Base-by-base conservation (phyloP, 768 basidiomycete genomes). In the Lactarius indigo region DNA sequence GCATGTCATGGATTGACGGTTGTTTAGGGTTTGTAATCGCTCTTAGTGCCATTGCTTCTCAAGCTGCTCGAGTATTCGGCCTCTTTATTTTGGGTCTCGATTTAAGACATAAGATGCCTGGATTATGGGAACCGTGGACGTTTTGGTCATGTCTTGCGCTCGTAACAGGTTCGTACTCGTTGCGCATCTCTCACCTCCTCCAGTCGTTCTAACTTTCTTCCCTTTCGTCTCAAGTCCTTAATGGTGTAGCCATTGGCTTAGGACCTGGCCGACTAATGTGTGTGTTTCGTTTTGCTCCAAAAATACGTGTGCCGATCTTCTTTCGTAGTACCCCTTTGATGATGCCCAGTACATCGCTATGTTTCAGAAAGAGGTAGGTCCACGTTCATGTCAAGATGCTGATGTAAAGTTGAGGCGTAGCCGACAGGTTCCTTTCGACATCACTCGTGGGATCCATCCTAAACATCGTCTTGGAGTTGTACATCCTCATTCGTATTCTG, bases 381-480 rank as follows among this genome's bases (percentile, higher is more conserved):
- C 20, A 1, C 23, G 28, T 69, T 3, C 26, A 6, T 0, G 23
- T 10, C 42, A 12, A 56, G 17, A 39, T 39, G 2, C 10, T 15
- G 13, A 23, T 47, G 55, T 44, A 26, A 39, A 23, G 2, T 30
- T 54, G 50, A 65, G 47, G 47, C 28, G n/a, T 62, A 23, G 35
- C 15, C 59, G n/a, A 28, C 68, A 84, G 83, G 55, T 80, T 75
- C 68, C 70, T 81, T 13, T 77, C 79, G 3, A 76, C 78, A 1
- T 75, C 81, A 15, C 71, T 83, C 41, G 68, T 74, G 28, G 74
- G 76, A 26, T 79, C 78, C 0, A 28, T 76, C 33, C 65, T 79
- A 10, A 77, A 78, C 67, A 63, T 82, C 35, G 15, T 73, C 15
- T 62, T 83, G 41, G 82, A 82, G 66, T 33, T 78, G 10, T 83